Evolutionary conservation across 2,329 filamentous ascomycete genomes (phyloP), one percentile per base, ranked within the genome.

Genomic region (Calonectria pteridis): DNA sequence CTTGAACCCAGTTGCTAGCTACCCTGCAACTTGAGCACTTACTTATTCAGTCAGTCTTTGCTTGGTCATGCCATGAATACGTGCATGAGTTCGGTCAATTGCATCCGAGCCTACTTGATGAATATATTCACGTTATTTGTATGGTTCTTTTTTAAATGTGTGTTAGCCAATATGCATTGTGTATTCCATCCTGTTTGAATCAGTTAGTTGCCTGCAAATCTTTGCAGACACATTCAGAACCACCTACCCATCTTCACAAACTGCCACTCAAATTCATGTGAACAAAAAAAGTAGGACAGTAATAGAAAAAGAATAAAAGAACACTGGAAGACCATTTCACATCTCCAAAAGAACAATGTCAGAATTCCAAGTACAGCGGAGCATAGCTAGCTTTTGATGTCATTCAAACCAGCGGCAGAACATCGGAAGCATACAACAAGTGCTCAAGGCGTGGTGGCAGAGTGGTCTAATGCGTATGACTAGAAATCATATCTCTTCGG

Each of bases 401-500:
- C 1, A 37, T 62, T 28, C 1, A 20, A 16, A 28, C 2, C 6
- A 13, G 10, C 23, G 55, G 55, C 1, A 28, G 26, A 62, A 62
- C 33, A 62, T 62, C 35, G 55, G 55, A 40, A 62, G 55, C 55
- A 37, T 35, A 29, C 43, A 29, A 18, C n/a, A 29, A 55, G 28
- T 31, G 29, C 7, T 10, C n/a, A 40, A 62, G 55, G 55, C 55
- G 55, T 62, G 55, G 55, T 62, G 55, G 55, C 55, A 62, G 55
- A 62, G 55, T 62, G 55, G 55, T 62, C 55, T 62, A 62, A 62
- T 62, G 55, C 55, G 55, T 62, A 62, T 62, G 55, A 62, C 55
- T 62, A 62, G 55, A 62, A 62, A 62, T 62, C 55, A 62, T 62
- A 62, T 62, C 55, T 62, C 55, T 62, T 62, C 55, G 55, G 55